Conservation (phyloP, 441 rosid genomes). For the Kokia cookei region DNA sequence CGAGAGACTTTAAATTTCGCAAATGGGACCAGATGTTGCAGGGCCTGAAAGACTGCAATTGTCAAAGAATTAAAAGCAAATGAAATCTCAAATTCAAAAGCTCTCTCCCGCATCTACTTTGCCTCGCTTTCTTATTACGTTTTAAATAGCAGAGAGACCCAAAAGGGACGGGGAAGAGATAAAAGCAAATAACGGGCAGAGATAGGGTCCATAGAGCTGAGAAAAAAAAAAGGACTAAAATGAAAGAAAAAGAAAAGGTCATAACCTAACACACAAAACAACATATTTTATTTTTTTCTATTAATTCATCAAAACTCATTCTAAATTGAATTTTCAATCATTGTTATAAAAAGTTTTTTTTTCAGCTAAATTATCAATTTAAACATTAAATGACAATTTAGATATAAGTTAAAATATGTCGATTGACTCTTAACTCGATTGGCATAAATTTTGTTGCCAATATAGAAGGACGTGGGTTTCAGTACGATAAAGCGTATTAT, state of each 20-base stretch:
- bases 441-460: no score
- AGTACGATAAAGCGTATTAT: no score
- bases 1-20: slow-evolving; percentile 45
- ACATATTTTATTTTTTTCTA: background rate
- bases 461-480: no score
- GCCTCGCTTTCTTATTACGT: background rate
- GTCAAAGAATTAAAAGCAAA: background rate
- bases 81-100: background rate
- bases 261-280: background rate
- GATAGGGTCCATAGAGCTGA: background rate
- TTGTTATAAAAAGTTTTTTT: no score
- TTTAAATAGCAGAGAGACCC: background rate
- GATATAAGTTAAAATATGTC: no score
- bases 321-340: no score
- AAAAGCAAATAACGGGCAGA: background rate
- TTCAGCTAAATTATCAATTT: no score
- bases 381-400: no score
- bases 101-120: background rate
- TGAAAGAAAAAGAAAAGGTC: background rate
- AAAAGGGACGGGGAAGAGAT: background rate
- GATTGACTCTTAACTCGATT: no score
- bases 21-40: slow-evolving; percentile 24
- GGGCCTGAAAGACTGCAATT: slow-evolving; percentile 53
- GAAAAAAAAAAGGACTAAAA: background rate
- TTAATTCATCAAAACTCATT: no score